These are phyloP conservation scores for Bathelium albidoporum DNA, from an alignment of 495 filamentous ascomycete genomes.

Conservation along the genomic window DNA sequence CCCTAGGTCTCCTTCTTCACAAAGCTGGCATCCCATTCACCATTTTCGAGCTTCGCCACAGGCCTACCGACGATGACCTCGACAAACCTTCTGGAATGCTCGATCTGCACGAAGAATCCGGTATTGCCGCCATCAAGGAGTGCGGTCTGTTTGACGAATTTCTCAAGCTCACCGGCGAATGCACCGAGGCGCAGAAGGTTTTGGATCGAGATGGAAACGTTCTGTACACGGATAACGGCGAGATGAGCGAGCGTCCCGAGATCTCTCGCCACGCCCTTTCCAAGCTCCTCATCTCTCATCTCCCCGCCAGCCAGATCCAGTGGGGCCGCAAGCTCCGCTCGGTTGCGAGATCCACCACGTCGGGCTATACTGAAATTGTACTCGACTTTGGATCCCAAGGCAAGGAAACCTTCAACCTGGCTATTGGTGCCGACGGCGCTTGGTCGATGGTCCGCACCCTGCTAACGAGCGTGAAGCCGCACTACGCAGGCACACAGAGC, in stretches of 20 bases:
- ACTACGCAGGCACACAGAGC: constrained; percentile 37
- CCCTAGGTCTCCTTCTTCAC: constrained; percentile 43
- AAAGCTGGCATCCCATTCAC: constrained; percentile 16
- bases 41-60: constrained; percentile 26
- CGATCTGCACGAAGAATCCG: constrained; percentile 43
- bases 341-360: too few relatives aligned
- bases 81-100: constrained; percentile 49
- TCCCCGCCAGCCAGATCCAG: too few relatives aligned
- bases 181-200: constrained; percentile 41
- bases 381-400: constrained; percentile 23
- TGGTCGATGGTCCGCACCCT: constrained; percentile 44
- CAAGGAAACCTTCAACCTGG: constrained; percentile 38
- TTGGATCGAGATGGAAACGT: too few relatives aligned
- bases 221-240: too few relatives aligned
- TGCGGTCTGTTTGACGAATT: constrained; percentile 42
- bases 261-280: too few relatives aligned
- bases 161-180: constrained; percentile 35
- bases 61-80: constrained; percentile 11
- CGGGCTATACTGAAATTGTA: constrained; percentile 32
- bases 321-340: too few relatives aligned
- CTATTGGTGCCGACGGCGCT: constrained; percentile 54
- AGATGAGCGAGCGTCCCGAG: too few relatives aligned
- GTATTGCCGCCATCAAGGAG: constrained; percentile 39
- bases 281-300: too few relatives aligned
- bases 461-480: constrained; percentile 38